These are phyloP conservation scores for Didymella pinodella DNA, from an alignment of 2,329 filamentous ascomycete genomes.

Conservation along the genomic window DNA sequence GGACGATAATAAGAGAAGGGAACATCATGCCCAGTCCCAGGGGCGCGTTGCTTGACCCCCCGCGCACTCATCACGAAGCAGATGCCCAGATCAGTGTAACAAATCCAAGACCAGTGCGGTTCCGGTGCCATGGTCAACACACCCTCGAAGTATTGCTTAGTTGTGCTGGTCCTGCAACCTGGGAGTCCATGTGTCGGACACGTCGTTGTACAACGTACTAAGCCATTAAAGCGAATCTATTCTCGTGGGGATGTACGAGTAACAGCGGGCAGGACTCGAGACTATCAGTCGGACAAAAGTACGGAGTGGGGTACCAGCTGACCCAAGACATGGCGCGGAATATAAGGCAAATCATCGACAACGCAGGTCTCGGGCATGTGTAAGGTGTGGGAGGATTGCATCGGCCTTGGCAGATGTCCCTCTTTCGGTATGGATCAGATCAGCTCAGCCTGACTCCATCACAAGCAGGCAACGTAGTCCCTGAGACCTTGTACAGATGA, in stretches of 20 bases:
- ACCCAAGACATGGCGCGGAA: not conserved
- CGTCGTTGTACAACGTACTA: slow-evolving; percentile 11
- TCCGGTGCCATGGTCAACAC: slow-evolving; percentile 13
- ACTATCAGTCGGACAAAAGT: not conserved
- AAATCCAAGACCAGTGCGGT: slow-evolving; percentile 14
- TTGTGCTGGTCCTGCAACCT: not conserved
- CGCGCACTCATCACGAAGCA: slow-evolving; percentile 2
- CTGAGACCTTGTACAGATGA: no score
- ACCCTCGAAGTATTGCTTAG: slow-evolving; percentile 1
- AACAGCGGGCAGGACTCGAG: not conserved
- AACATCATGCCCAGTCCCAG: slow-evolving; percentile 12
- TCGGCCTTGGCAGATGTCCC: not conserved
- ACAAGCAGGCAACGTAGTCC: not conserved
- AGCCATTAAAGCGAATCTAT: not conserved
- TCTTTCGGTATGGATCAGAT: no score
- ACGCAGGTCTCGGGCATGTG: slow-evolving; percentile 1
- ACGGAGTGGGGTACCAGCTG: not conserved
- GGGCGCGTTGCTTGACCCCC: slow-evolving; percentile 25
- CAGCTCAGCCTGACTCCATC: no score
- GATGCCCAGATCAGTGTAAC: slow-evolving; percentile 29
- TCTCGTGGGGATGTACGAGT: not conserved
- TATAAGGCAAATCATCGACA: not conserved
- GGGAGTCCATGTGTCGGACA: slow-evolving; percentile 14
- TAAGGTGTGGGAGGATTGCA: slow-evolving; percentile 5
- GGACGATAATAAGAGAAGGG: slow-evolving; percentile 18